phyloP scores from a whole-genome alignment of 2,329 filamentous ascomycete genomes.

The Berkeleyomyces rouxiae region DNA sequence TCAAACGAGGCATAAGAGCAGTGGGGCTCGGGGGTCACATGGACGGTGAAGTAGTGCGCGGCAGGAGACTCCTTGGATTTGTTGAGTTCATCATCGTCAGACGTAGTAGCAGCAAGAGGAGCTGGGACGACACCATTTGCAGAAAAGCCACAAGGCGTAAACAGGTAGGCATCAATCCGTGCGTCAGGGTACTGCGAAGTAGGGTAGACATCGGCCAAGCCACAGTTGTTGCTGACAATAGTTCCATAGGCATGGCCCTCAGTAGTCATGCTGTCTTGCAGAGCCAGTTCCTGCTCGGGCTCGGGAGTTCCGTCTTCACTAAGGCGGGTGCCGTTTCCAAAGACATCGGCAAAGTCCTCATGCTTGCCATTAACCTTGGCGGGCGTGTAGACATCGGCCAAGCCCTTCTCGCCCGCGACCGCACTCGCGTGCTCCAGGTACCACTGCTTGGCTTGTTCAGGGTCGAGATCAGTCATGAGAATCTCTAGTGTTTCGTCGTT shows the following conservation, averaged over 20 bases:
- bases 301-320: slow-evolving; percentile 30
- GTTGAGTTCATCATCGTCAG: slow-evolving; percentile 14
- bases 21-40: slow-evolving; percentile 91
- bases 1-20: slow-evolving; percentile 98
- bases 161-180: slow-evolving; percentile 87
- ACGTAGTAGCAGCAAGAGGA: slow-evolving; percentile 34
- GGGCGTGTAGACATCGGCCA: slow-evolving; percentile 30
- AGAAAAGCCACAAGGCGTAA: slow-evolving; percentile 91
- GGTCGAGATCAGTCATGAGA: slow-evolving; percentile 55
- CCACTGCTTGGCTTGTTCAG: slow-evolving; percentile 53
- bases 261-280: slow-evolving; percentile 57
- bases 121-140: slow-evolving; percentile 90
- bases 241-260: slow-evolving; percentile 89
- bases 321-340: slow-evolving; percentile 49
- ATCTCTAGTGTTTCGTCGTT: slow-evolving; percentile 65
- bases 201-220: slow-evolving; percentile 78
- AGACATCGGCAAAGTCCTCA: slow-evolving; percentile 61
- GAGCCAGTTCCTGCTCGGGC: slow-evolving; percentile 29
- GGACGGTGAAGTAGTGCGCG: slow-evolving; percentile 92
- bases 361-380: slow-evolving; percentile 19
- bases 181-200: slow-evolving; percentile 77
- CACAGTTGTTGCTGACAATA: slow-evolving; percentile 78
- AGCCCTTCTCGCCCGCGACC: slow-evolving; percentile 68
- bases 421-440: slow-evolving; percentile 61
- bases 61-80: slow-evolving; percentile 22